A percentile compares a stretch with the other conserved stretches of the same genome.
Evolutionary conservation across 1,284 basidiomycete species (phyloP).

Genomic region (Cystobasidium pallidum): DNA sequence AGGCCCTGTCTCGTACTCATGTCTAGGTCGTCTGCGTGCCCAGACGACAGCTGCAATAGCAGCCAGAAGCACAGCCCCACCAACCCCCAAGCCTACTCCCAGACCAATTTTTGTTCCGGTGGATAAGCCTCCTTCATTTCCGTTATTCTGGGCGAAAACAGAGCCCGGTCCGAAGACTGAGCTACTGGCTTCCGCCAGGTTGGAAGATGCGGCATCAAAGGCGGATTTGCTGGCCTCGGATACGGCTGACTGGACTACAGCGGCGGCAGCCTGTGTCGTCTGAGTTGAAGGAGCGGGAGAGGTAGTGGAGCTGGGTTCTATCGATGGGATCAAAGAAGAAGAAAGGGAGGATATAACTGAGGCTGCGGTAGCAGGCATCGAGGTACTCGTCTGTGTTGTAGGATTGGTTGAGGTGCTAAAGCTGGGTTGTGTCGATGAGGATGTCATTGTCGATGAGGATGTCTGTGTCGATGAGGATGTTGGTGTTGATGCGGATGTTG

Average conservation of each 20-base stretch:
- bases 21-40: neutral
- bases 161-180: conserved; percentile 33
- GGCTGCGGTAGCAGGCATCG: neutral
- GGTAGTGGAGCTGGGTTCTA: neutral
- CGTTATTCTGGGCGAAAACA: conserved; percentile 29
- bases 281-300: neutral
- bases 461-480: too few species aligned
- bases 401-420: too few species aligned
- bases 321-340: neutral
- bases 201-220: conserved; percentile 28
- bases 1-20: conserved; percentile 1
- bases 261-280: conserved; percentile 7
- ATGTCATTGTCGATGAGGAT: too few species aligned
- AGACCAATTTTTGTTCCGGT: conserved; percentile 29
- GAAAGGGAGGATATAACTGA: neutral
- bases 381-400: too few species aligned
- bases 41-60: conserved; percentile 11
- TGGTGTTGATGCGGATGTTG: too few species aligned
- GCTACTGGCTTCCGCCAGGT: conserved; percentile 18
- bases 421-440: too few species aligned
- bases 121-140: conserved; percentile 21
- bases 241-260: conserved; percentile 4
- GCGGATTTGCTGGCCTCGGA: conserved; percentile 24
- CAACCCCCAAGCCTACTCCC: conserved; percentile 27
- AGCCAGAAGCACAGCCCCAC: conserved; percentile 7